phyloP scores from a whole-genome alignment of 345 rosid genomes.

The Syzygium jambos region DNA sequence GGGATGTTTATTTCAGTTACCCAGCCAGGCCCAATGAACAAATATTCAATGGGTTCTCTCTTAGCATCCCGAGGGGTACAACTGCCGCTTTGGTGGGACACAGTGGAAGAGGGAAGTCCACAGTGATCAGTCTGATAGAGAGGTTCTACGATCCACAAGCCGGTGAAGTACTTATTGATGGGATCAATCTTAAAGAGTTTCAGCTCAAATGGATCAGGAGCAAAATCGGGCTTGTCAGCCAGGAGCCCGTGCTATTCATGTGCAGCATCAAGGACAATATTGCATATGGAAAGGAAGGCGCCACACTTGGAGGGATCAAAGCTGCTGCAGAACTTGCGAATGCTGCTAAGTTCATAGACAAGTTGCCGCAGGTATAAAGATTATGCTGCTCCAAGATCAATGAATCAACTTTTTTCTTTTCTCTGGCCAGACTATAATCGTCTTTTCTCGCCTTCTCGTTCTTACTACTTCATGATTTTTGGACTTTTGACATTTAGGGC shows the following conservation, averaged over 20 bases:
- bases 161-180: slow-evolving; percentile 24
- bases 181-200: slow-evolving; percentile 16
- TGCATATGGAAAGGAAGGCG: slow-evolving; percentile 27
- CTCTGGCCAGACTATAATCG: neutral
- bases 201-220: slow-evolving; percentile 27
- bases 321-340: slow-evolving; percentile 27
- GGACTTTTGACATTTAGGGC: slow-evolving; percentile 14
- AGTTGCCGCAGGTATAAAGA: slow-evolving; percentile 23
- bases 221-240: slow-evolving; percentile 31
- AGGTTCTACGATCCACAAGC: slow-evolving; percentile 27
- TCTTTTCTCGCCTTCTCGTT: neutral
- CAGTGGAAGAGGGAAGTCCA: slow-evolving; percentile 39
- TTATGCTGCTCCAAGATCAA: neutral
- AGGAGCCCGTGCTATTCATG: slow-evolving; percentile 26
- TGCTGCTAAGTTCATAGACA: slow-evolving; percentile 33
- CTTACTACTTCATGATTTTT: neutral
- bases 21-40: slow-evolving; percentile 31
- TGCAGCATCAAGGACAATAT: slow-evolving; percentile 28
- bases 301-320: slow-evolving; percentile 21
- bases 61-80: slow-evolving; percentile 15
- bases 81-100: slow-evolving; percentile 37
- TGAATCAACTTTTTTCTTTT: neutral
- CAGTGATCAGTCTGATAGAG: slow-evolving; percentile 22
- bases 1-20: slow-evolving; percentile 24
- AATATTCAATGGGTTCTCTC: slow-evolving; percentile 21